Evolutionary conservation across 208 protist species (phyloP).

Genomic region (Trypanosoma vivax): DNA sequence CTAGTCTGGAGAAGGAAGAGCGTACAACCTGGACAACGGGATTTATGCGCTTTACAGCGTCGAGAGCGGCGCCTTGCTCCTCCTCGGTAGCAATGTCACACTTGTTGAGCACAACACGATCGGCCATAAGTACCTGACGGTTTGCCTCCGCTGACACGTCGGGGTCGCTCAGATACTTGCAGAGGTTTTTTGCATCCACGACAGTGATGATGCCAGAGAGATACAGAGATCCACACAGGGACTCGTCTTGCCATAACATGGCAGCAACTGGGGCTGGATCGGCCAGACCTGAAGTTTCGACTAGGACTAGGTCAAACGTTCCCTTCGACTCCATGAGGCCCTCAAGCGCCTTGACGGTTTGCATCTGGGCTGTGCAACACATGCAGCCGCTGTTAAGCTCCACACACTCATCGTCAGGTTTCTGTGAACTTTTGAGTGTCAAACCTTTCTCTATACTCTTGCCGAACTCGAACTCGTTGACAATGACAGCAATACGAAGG

Average conservation of each 20-base stretch:
- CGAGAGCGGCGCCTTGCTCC: slow-evolving; percentile 40
- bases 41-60: slow-evolving; percentile 53
- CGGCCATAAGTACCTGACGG: slow-evolving; percentile 90
- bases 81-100: slow-evolving; percentile 73
- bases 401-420: slow-evolving; percentile 92
- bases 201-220: slow-evolving; percentile 88
- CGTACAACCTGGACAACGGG: slow-evolving; percentile 49
- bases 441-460: slow-evolving; percentile 89
- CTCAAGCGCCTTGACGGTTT: slow-evolving; percentile 83
- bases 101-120: slow-evolving; percentile 94
- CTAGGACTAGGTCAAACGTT: slow-evolving; percentile 87
- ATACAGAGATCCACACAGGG: slow-evolving; percentile 67
- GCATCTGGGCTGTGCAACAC: slow-evolving; percentile 91
- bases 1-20: slow-evolving; percentile 45
- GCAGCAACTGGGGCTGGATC: slow-evolving; percentile 89
- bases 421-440: slow-evolving; percentile 84
- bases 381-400: slow-evolving; percentile 95
- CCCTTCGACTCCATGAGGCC: slow-evolving; percentile 73
- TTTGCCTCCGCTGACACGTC: slow-evolving; percentile 64
- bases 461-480: slow-evolving; percentile 91
- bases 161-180: slow-evolving; percentile 57
- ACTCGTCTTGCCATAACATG: slow-evolving; percentile 94
- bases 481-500: slow-evolving; percentile 92
- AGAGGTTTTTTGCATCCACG: slow-evolving; percentile 85
- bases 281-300: slow-evolving; percentile 88